Evolutionary conservation across 257 asterid genomes (phyloP), one percentile per base, ranked within the genome.

Genomic region (Parsonsia alboflavescens): DNA sequence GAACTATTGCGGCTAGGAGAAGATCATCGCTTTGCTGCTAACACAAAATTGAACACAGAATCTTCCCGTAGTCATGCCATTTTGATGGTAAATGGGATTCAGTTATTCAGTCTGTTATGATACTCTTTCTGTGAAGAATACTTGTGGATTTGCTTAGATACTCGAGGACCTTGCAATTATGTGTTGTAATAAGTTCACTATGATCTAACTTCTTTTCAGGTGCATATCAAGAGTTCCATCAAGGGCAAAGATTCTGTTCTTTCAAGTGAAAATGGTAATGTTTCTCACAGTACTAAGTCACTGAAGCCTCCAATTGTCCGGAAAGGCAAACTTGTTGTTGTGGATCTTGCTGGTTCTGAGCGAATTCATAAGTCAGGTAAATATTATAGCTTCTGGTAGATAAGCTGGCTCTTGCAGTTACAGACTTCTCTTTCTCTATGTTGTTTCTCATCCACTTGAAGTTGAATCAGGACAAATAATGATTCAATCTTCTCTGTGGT

Each of bases 321-420:
- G 7, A 88, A 85, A 81, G 89, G 96, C 86, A 91, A 93, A 84
- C 89, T 93, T 62, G 83, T 93, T 77, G 74, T 93, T 61, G 96
- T 93, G 73, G 98, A 93, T 84, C 96, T 93, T 75, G 98, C 98
- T 82, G 98, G 98, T 80, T 93, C 98, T 53, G 98, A 93, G 84
- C 93, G 96, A 70, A 82, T 89, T 74, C 79, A 88, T 69, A 93
- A 93, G 77, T 88, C 98, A 76, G 97, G 97, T 93, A 77, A 68
- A 39, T 6, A 79, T 44, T 73, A 76, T 74, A 64, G 48, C 45
- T 65, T 68, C 36, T 28, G 56, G 63, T 19, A 67, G 69, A 63
- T 58, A 64, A 7, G 24, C 24, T 58, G 57, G 64, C 66, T 59
- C 56, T 15, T 54, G 5, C 56, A 19, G 45, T 56, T 65, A 21